Evolutionary conservation across 345 rosid species (phyloP).

Genomic region (Brassica carinata): DNA sequence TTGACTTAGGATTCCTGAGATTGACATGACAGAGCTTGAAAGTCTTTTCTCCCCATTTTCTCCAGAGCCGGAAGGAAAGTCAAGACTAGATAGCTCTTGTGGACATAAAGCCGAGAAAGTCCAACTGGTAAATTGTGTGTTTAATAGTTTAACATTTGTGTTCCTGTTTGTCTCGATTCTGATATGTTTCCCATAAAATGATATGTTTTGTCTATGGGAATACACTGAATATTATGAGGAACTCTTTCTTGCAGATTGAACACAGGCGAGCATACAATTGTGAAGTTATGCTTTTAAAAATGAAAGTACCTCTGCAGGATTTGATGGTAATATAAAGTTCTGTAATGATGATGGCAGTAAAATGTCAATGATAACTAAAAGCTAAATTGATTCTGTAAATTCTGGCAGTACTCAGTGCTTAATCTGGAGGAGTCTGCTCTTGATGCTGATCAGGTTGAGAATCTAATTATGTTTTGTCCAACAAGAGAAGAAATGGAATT

Average conservation of each 20-base stretch:
- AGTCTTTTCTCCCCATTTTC: constrained; percentile 68
- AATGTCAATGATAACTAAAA: background rate
- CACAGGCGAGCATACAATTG: constrained; percentile 96
- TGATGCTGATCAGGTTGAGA: constrained; percentile 88
- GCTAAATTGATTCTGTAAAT: constrained; percentile 22
- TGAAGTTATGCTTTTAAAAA: constrained; percentile 98
- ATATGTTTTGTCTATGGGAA: background rate
- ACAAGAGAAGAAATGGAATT: constrained; percentile 93
- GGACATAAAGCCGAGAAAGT: constrained; percentile 83
- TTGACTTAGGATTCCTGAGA: constrained; percentile 77
- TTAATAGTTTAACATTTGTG: background rate
- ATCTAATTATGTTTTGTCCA: constrained; percentile 86
- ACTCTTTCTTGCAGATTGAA: constrained; percentile 62
- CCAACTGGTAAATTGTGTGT: constrained; percentile 64
- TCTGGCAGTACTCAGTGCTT: constrained; percentile 70
- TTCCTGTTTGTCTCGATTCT: constrained; percentile 3
- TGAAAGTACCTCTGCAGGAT: constrained; percentile 81
- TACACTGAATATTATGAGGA: constrained; percentile 18
- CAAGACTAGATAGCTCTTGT: constrained; percentile 44
- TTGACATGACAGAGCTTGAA: constrained; percentile 95
- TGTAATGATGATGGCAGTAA: constrained; percentile 14
- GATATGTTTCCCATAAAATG: background rate
- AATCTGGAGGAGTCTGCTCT: constrained; percentile 77
- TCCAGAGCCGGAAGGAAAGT: constrained; percentile 57
- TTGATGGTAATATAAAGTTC: constrained; percentile 63